phyloP scores from a whole-genome alignment of 306 rosid species.

The Albizia julibrissin region DNA sequence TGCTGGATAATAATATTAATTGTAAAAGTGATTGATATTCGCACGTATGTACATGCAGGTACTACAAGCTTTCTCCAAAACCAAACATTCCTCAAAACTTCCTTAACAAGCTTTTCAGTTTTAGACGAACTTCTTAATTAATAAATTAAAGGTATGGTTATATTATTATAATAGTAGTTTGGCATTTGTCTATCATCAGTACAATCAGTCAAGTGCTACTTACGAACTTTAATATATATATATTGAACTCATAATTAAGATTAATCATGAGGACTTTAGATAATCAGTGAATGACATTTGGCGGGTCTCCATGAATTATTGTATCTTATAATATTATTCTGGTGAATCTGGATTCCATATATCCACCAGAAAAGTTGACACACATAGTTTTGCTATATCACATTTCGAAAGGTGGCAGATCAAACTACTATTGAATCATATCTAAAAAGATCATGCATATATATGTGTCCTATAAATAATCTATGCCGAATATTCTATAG shows the following conservation, averaged over 20 bases:
- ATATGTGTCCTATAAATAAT: background rate
- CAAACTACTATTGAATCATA: background rate
- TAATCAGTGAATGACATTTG: background rate
- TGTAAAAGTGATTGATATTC: background rate
- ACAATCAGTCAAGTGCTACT: background rate
- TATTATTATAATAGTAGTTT: background rate
- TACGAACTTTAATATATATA: background rate
- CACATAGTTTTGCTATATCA: background rate
- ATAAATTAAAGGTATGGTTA: background rate
- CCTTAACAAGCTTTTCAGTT: background rate
- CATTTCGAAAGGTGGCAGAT: constrained; percentile 1
- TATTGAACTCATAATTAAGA: background rate
- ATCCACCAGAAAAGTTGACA: background rate
- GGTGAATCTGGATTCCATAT: background rate
- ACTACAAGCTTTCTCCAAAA: background rate
- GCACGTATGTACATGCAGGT: background rate
- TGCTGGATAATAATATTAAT: background rate
- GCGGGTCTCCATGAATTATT: background rate
- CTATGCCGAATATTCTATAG: background rate
- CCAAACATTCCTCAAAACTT: background rate
- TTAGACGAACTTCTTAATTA: background rate
- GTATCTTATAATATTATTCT: background rate
- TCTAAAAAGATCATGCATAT: background rate
- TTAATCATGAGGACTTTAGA: background rate
- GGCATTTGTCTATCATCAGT: background rate